Evolutionary conservation across 2,329 filamentous ascomycete genomes (phyloP).

Genomic region (Tolypocladium ophioglossoides): DNA sequence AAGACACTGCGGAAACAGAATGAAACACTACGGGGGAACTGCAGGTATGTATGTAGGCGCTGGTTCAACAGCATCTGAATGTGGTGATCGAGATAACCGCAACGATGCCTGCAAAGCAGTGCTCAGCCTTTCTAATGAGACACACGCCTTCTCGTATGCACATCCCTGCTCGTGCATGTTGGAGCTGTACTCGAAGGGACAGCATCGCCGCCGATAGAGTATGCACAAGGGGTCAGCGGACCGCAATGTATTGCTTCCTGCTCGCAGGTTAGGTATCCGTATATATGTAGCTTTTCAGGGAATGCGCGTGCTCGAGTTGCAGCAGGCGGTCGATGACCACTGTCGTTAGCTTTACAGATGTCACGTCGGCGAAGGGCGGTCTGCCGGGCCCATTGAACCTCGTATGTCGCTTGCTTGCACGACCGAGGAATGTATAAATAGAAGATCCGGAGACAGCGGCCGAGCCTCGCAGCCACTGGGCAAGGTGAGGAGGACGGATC

Average conservation of each 20-base stretch:
- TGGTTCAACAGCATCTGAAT: neutral
- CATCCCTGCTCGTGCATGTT: neutral
- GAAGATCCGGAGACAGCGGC: neutral
- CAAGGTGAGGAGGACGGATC: neutral
- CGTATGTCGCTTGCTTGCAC: neutral
- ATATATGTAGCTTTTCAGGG: neutral
- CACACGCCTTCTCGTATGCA: neutral
- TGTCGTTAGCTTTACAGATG: neutral
- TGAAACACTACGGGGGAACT: neutral
- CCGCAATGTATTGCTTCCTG: neutral
- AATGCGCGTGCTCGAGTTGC: neutral
- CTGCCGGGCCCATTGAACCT: no score
- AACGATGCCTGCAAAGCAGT: neutral
- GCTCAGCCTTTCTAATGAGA: neutral
- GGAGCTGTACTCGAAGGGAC: neutral
- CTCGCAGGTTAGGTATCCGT: neutral
- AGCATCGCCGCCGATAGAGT: neutral
- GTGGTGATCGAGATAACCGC: neutral
- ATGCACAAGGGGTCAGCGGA: neutral
- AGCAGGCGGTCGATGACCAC: neutral
- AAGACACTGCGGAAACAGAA: neutral
- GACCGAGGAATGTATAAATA: neutral
- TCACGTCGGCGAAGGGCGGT: neutral
- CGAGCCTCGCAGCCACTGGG: neutral
- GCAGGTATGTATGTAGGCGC: neutral